Conservation (phyloP, 805 yeast genomes). For the Phaffomyces antillensis region DNA sequence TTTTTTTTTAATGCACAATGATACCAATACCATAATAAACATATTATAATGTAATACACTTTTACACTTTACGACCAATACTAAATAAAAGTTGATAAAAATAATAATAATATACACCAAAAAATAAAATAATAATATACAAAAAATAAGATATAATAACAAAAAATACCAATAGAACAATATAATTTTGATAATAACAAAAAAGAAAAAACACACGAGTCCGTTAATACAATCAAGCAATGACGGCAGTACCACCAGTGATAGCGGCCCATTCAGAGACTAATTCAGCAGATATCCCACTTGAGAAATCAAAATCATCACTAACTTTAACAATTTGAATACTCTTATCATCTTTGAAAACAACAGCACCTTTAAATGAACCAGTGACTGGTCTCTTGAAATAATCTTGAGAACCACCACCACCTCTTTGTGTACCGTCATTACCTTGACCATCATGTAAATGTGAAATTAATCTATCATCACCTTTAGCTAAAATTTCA, state of each 20-base stretch:
- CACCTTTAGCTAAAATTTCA: slow-evolving; percentile 77
- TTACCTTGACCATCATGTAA: slow-evolving; percentile 80
- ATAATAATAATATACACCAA: neutral
- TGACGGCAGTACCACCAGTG: slow-evolving; percentile 40
- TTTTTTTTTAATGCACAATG: too few relatives aligned
- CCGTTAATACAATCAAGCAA: neutral
- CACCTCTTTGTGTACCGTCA: slow-evolving; percentile 51
- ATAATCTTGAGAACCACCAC: slow-evolving; percentile 86
- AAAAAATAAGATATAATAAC: neutral
- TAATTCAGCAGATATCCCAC: slow-evolving; percentile 46
- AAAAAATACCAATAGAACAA: too few relatives aligned
- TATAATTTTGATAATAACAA: too few relatives aligned
- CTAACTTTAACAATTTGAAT: slow-evolving; percentile 59
- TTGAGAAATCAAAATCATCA: slow-evolving; percentile 42
- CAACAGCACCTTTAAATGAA: slow-evolving; percentile 83
- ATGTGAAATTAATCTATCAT: slow-evolving; percentile 68
- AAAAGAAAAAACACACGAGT: too few relatives aligned
- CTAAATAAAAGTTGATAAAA: too few relatives aligned
- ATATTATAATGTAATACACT: too few relatives aligned
- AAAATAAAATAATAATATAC: neutral
- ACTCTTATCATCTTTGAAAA: slow-evolving; percentile 52
- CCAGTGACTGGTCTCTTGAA: slow-evolving; percentile 75
- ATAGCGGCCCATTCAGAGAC: slow-evolving; percentile 53
- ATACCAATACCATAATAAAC: too few relatives aligned
- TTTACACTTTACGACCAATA: too few relatives aligned